Evolutionary conservation across 768 basidiomycete genomes (phyloP), one percentile per base, ranked within the genome.

Genomic region (Phanerochaete sordida): DNA sequence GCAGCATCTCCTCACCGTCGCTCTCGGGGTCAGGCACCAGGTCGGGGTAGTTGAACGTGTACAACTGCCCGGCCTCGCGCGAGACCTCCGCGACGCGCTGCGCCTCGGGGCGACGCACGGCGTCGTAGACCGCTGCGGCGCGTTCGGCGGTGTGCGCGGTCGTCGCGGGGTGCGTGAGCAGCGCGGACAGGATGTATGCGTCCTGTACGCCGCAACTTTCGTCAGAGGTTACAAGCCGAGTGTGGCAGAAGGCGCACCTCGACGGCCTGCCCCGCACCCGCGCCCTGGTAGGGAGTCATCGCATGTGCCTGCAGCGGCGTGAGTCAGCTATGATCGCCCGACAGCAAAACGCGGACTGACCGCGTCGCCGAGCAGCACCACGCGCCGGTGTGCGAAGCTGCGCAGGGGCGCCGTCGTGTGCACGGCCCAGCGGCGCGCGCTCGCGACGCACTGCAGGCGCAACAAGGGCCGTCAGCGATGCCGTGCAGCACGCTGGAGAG

Each of bases 391-490:
- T 1, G 80, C 77, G 56, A 79, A 82, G 8, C 82, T 74, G 0
- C 74, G 73, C 23, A 90, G 69, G 6, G 84, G 80, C 54, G 75
- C 76, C 2, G 84, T 73, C 3, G 76, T 79, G 66, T 88, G 84
- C 30, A 91, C 79, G 0, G 84, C 85, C 89, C 89, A 90, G 37
- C 82, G 73, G 24, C 77, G 71, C 1, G 82, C 77, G 48, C 73
- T 76, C 3, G 82, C 79, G 23, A 82, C 75, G 62, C 83, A 83
- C 86, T 88, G 53, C 26, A 49, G 37, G 30, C 19, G 50, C 21
- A 63, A 46, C 62, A 64, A 49, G 30, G 30, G 39, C 26, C 56
- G 3, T 30, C 50, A 58, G 47, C 50, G 19, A 43, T 19, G 8
- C 19, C 6, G 48, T 26, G 30, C n/a, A 6, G 21, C n/a, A 5